These are phyloP conservation scores for Neurospora africana DNA, from an alignment of 495 filamentous ascomycete species.

Conservation along the genomic window DNA sequence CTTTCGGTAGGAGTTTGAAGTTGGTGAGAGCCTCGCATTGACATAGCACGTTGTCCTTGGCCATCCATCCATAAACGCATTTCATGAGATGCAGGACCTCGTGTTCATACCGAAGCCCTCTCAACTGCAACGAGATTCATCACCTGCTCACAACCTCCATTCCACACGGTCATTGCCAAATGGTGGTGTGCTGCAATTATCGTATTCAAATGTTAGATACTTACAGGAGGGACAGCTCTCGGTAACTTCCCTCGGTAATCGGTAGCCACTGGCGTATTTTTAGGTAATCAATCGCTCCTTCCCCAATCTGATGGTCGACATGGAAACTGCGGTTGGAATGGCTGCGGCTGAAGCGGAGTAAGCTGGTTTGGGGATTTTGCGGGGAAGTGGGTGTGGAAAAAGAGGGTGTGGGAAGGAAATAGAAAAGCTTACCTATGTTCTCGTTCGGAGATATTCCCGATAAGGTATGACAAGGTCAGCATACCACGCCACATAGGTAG, in stretches of 20 bases:
- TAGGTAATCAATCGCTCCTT: neutral
- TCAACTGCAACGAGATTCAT: neutral
- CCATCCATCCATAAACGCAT: neutral
- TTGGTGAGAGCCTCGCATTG: neutral
- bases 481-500: neutral
- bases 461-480: neutral
- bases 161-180: neutral
- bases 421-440: neutral
- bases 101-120: neutral
- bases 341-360: neutral
- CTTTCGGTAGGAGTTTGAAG: too few species aligned
- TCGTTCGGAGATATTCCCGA: neutral
- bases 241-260: neutral
- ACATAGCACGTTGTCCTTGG: neutral
- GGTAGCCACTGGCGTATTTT: neutral
- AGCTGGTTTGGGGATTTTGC: neutral
- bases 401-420: neutral
- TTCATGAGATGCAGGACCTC: neutral
- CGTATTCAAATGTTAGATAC: neutral
- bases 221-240: neutral
- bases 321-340: neutral
- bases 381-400: neutral
- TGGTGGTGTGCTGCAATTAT: neutral
- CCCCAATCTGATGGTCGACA: neutral
- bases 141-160: neutral